These are phyloP conservation scores for Sporothrix humicola DNA, from an alignment of 2,329 filamentous ascomycete genomes.

Conservation along the genomic window DNA sequence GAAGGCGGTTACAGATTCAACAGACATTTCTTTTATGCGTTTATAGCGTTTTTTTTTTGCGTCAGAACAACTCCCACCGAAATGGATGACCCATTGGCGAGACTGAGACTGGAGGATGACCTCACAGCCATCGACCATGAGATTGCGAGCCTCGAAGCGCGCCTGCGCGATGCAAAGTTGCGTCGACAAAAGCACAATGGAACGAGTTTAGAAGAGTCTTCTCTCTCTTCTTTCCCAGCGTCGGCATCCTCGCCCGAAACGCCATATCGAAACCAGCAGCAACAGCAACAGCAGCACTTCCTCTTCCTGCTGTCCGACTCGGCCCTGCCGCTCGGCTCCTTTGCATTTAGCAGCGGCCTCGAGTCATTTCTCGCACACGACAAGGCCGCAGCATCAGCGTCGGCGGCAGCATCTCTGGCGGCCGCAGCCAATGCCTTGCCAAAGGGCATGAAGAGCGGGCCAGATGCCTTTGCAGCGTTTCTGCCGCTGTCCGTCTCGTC, in stretches of 20 bases:
- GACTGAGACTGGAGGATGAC: slow-evolving; percentile 26
- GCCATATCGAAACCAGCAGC: slow-evolving; percentile 36
- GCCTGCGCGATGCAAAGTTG: slow-evolving; percentile 52
- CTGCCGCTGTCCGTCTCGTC: slow-evolving; percentile 72
- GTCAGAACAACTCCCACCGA: background rate
- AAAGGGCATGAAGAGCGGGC: slow-evolving; percentile 38
- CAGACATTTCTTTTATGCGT: background rate
- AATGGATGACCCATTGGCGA: slow-evolving; percentile 11
- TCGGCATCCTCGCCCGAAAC: too few relatives aligned
- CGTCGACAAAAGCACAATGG: slow-evolving; percentile 41
- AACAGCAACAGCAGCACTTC: slow-evolving; percentile 59
- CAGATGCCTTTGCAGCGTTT: slow-evolving; percentile 65
- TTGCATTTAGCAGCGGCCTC: slow-evolving; percentile 82
- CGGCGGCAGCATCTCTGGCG: slow-evolving; percentile 33
- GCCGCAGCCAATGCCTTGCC: slow-evolving; percentile 26
- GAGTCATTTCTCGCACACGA: slow-evolving; percentile 80
- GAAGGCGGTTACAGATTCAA: too few relatives aligned
- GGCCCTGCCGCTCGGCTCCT: slow-evolving; percentile 81
- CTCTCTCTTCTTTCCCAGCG: too few relatives aligned
- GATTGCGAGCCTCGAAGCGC: slow-evolving; percentile 61
- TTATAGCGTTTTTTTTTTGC: background rate
- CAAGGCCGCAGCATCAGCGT: slow-evolving; percentile 31
- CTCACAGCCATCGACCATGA: slow-evolving; percentile 54
- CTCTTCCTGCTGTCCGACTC: slow-evolving; percentile 81
- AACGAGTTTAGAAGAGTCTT: background rate